These are phyloP conservation scores for Aureobasidium leucospermi DNA, from an alignment of 2,329 filamentous ascomycete species.

Conservation along the genomic window DNA sequence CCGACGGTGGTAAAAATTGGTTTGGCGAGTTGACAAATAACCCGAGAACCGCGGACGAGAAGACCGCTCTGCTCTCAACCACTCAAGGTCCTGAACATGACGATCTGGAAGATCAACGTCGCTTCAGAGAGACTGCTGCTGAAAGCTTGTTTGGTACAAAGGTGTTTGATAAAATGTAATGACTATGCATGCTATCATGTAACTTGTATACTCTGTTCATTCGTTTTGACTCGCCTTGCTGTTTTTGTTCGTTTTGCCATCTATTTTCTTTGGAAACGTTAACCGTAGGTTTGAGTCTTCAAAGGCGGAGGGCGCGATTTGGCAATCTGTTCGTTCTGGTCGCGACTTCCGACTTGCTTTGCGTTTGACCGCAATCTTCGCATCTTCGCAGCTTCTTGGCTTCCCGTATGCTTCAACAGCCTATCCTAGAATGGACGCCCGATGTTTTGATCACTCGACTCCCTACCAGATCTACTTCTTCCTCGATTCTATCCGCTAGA, in stretches of 20 bases:
- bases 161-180: slow-evolving; percentile 34
- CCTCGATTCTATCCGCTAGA: neutral
- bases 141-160: slow-evolving; percentile 24
- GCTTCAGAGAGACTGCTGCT: slow-evolving; percentile 17
- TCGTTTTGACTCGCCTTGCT: neutral
- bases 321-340: no score
- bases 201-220: neutral
- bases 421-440: no score
- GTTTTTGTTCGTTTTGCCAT: no score
- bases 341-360: no score
- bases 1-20: slow-evolving; percentile 38
- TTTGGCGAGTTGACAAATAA: slow-evolving; percentile 20
- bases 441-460: neutral
- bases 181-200: neutral
- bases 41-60: slow-evolving; percentile 14
- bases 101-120: slow-evolving; percentile 17
- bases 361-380: no score
- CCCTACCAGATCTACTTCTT: neutral
- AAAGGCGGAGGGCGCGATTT: no score
- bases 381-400: no score
- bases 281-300: no score
- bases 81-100: slow-evolving; percentile 21
- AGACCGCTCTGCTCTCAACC: slow-evolving; percentile 16
- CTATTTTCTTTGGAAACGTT: no score
- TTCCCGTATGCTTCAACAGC: no score